These are phyloP conservation scores for Escovopsis sp. DNA, from an alignment of 2,329 filamentous ascomycete species.

Conservation along the genomic window DNA sequence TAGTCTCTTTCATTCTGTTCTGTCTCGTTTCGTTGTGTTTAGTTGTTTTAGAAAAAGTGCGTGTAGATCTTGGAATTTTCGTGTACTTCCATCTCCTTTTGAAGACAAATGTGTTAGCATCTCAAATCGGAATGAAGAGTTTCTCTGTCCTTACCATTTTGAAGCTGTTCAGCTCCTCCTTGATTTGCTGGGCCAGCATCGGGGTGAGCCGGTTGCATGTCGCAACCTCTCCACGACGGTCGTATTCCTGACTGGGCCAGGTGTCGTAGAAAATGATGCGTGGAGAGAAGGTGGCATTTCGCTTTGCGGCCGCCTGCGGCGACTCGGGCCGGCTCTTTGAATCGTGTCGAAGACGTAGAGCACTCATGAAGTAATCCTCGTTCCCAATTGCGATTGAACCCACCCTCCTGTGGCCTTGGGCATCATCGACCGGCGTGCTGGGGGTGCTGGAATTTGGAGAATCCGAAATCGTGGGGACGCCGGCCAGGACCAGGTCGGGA, in stretches of 20 bases:
- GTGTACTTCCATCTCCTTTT: slow-evolving; percentile 97
- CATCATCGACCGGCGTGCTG: slow-evolving; percentile 73
- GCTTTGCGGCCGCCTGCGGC: slow-evolving; percentile 50
- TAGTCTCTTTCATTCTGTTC: too few relatives aligned
- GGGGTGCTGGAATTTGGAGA: slow-evolving; percentile 76
- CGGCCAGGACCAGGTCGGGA: slow-evolving; percentile 41
- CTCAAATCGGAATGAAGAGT: neutral
- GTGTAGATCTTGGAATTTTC: slow-evolving; percentile 98
- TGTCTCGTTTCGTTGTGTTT: too few relatives aligned
- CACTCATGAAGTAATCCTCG: slow-evolving; percentile 82
- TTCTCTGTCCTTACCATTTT: slow-evolving; percentile 51
- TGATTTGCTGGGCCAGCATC: slow-evolving; percentile 96
- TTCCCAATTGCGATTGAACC: slow-evolving; percentile 61
- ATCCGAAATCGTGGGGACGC: slow-evolving; percentile 51
- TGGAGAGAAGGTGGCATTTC: slow-evolving; percentile 68
- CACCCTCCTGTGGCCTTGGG: slow-evolving; percentile 48
- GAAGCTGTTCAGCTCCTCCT: slow-evolving; percentile 97
- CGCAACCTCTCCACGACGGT: slow-evolving; percentile 86
- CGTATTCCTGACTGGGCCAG: slow-evolving; percentile 91
- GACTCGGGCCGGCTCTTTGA: slow-evolving; percentile 71
- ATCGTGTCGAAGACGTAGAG: slow-evolving; percentile 57
- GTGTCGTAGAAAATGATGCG: slow-evolving; percentile 92
- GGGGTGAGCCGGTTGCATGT: slow-evolving; percentile 96
- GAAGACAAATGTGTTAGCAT: slow-evolving; percentile 21
- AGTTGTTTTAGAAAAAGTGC: slow-evolving; percentile 77